Percentiles rank a stretch among this genome's conserved stretches.
Evolutionary conservation across 176 grass and related monocot species (phyloP).

Genomic region (Raddia distichophylla): DNA sequence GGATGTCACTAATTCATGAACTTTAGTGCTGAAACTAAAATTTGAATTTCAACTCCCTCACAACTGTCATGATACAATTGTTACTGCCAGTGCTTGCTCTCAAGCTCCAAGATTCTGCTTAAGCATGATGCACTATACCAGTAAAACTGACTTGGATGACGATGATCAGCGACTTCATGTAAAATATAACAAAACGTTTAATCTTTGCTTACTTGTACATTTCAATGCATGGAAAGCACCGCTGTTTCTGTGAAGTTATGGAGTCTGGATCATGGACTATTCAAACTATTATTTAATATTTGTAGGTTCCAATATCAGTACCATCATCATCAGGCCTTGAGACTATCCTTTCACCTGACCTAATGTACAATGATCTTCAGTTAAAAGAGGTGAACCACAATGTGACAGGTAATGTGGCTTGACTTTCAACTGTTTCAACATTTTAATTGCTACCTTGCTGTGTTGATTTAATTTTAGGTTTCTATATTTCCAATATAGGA

Average conservation of each 20-base stretch:
- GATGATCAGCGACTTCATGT: not conserved
- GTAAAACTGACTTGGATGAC: constrained; percentile 27
- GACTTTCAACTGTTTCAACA: constrained; percentile 15
- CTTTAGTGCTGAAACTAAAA: not conserved
- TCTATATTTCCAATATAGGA: constrained; percentile 27
- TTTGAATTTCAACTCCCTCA: not conserved
- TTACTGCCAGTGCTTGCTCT: not conserved
- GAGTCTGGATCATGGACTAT: constrained; percentile 24
- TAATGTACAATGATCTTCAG: constrained; percentile 67
- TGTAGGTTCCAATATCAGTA: constrained; percentile 70
- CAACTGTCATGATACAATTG: not conserved
- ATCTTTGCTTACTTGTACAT: constrained; percentile 11
- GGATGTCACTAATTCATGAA: not conserved
- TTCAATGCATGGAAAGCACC: not conserved
- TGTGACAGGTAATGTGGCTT: constrained; percentile 54
- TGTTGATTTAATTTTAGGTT: constrained; percentile 1
- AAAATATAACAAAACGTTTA: constrained; percentile 13
- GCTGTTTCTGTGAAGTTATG: constrained; percentile 26
- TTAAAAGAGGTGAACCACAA: constrained; percentile 56
- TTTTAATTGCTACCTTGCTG: not conserved
- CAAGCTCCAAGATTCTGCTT: constrained; percentile 9
- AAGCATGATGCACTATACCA: constrained; percentile 20
- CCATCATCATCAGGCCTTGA: constrained; percentile 58
- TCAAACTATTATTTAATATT: constrained; percentile 35
- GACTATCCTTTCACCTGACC: constrained; percentile 64